Evolutionary conservation across 306 rosid genomes (phyloP).

Genomic region (Ormosia emarginata): DNA sequence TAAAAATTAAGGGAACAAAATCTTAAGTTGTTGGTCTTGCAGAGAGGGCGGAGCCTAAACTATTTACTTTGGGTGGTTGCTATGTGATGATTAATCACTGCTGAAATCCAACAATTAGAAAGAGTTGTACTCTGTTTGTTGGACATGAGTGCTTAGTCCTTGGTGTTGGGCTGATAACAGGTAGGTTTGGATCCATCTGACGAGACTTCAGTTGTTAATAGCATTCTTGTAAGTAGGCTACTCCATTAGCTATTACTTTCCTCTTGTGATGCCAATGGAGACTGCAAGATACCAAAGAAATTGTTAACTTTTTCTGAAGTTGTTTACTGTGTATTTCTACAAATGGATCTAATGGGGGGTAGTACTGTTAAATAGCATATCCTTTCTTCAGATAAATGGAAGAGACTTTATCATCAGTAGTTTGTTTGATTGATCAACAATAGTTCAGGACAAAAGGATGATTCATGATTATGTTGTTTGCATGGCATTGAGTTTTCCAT

Average conservation of each 20-base stretch:
- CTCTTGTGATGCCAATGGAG: constrained; percentile 20
- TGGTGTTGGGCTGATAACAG: constrained; percentile 26
- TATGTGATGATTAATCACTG: constrained; percentile 16
- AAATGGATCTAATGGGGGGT: constrained; percentile 23
- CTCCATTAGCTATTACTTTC: constrained; percentile 33
- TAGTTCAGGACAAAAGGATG: constrained; percentile 21
- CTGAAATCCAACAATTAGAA: neutral
- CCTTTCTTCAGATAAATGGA: constrained; percentile 23
- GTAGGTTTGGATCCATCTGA: constrained; percentile 32
- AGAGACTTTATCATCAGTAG: constrained; percentile 29
- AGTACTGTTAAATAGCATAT: constrained; percentile 5
- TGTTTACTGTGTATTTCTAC: constrained; percentile 14
- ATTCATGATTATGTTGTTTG: constrained; percentile 27
- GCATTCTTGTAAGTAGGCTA: constrained; percentile 27
- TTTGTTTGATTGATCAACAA: constrained; percentile 24
- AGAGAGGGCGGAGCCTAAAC: constrained; percentile 10
- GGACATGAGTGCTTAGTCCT: constrained; percentile 21
- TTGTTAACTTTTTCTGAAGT: constrained; percentile 16
- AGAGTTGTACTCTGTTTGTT: neutral
- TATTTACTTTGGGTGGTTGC: constrained; percentile 20
- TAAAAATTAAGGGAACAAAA: constrained; percentile 1
- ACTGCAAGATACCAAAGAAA: constrained; percentile 20
- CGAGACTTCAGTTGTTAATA: constrained; percentile 18
- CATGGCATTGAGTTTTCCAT: constrained; percentile 21
- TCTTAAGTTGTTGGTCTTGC: constrained; percentile 16